Evolutionary conservation across 164 flowering plant genomes (phyloP), one percentile per base, ranked within the genome.

Genomic region (Aristolochia contorta): DNA sequence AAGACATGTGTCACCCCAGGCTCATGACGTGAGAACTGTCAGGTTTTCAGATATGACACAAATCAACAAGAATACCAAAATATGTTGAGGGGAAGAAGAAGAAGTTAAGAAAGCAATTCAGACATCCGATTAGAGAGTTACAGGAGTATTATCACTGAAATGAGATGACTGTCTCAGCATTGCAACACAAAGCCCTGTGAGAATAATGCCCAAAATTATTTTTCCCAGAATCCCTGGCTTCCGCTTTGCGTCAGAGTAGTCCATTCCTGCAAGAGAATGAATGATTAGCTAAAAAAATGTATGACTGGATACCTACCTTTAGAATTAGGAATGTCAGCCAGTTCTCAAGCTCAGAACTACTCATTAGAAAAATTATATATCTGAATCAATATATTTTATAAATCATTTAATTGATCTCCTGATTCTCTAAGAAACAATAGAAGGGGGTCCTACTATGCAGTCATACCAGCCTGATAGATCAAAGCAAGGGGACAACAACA

Each of bases 1-100:
- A 93, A 69, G 61, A 90, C 96, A 76, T 93, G 99, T 10, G 78
- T 78, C 6, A 93, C 87, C 45, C 96, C 99, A 57, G 58, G 66
- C 72, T 93, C 95, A 64, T 58, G 89, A 47, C 41, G 67, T 24
- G 93, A 81, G 69, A 93, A 93, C 99, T 93, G 77, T 41, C 33
- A 54, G 55, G 46, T 16, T 24, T 27, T 15, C 61, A 63, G 54
- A 18, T 10, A 18, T 27, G 16, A 0, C 53, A 6, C 22, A 6
- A 20, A 18, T 18, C 53, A 49, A 16, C 16, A 30, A 56, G 7
- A 15, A 24, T 10, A 19, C 15, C 43, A 13, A 25, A 7, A 4
- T 6, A 32, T 8, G 15, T 30, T 43, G 22, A 16, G 14, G 20
- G 12, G 3, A 15, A 58, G 27, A 21, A 33, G 45, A 41, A 30